Conservation (phyloP, 2,329 filamentous ascomycete genomes). For the Trichoderma breve region DNA sequence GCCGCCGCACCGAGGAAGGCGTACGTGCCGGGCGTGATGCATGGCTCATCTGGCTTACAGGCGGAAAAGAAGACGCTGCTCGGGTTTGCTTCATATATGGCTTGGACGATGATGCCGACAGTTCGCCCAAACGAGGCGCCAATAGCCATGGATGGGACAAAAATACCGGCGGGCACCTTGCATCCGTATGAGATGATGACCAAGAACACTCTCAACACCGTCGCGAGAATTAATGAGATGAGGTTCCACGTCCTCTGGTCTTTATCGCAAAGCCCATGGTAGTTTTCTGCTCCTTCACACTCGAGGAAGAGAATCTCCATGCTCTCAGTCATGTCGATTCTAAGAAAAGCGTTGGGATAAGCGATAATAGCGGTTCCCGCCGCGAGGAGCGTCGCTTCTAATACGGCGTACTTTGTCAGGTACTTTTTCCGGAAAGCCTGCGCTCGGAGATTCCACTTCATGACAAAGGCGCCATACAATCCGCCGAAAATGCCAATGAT, state of each 20-base stretch:
- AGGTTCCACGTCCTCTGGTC: slow-evolving; percentile 77
- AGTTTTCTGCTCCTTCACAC: slow-evolving; percentile 85
- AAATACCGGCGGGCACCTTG: slow-evolving; percentile 96
- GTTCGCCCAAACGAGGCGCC: slow-evolving; percentile 91
- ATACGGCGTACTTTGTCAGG: slow-evolving; percentile 75
- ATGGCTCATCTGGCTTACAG: slow-evolving; percentile 87
- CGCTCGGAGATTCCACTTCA: slow-evolving; percentile 92
- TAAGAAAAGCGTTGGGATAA: slow-evolving; percentile 91
- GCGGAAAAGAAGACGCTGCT: slow-evolving; percentile 80
- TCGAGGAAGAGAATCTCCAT: slow-evolving; percentile 98
- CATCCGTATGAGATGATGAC: slow-evolving; percentile 97
- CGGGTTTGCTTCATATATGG: slow-evolving; percentile 80
- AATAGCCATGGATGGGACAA: slow-evolving; percentile 96
- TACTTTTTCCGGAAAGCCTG: slow-evolving; percentile 95
- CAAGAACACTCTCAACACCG: slow-evolving; percentile 74
- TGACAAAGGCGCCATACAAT: slow-evolving; percentile 92
- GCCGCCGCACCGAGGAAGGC: slow-evolving; percentile 92
- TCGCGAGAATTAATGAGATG: slow-evolving; percentile 73
- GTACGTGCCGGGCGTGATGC: slow-evolving; percentile 96
- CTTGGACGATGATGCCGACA: slow-evolving; percentile 91
- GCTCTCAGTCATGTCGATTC: slow-evolving; percentile 98
- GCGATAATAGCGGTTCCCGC: slow-evolving; percentile 85
- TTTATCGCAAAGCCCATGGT: slow-evolving; percentile 81
- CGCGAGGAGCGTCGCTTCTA: slow-evolving; percentile 83
- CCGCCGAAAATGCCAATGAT: slow-evolving; percentile 90